Conservation (phyloP, 768 basidiomycete genomes). For the Boletus fagicola region DNA sequence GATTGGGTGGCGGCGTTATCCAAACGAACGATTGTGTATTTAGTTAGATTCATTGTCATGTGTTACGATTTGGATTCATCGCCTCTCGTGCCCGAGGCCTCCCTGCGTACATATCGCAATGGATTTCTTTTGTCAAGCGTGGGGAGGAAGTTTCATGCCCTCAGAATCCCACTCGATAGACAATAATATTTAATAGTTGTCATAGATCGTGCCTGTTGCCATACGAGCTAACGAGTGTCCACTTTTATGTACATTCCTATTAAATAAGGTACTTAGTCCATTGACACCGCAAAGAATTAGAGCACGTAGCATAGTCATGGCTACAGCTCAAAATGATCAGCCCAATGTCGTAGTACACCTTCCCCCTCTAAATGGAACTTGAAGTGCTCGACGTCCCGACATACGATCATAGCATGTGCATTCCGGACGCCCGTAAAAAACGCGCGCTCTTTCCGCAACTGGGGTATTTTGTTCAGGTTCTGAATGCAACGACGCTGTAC, state of each 20-base stretch:
- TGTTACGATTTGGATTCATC: too few species aligned
- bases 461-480: conserved; percentile 65
- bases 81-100: too few species aligned
- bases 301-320: background rate
- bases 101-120: background rate
- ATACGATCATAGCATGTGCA: conserved; percentile 70
- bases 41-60: too few species aligned
- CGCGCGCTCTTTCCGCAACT: conserved; percentile 65
- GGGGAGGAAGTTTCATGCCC: background rate
- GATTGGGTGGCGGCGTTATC: too few species aligned
- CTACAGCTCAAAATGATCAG: conserved; percentile 53
- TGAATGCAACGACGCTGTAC: conserved; percentile 56
- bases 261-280: background rate
- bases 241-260: background rate
- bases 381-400: conserved; percentile 63
- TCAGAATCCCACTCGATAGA: background rate
- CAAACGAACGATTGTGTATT: too few species aligned
- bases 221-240: background rate
- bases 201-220: too few species aligned
- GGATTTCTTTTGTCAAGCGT: conserved; percentile 6
- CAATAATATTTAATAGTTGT: background rate
- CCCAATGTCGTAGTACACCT: conserved; percentile 71
- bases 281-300: background rate
- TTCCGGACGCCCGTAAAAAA: conserved; percentile 61
- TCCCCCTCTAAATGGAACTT: conserved; percentile 57